Percentiles rank a stretch among this genome's conserved stretches.
These are phyloP conservation scores for Pichia thaimueangensis DNA, from an alignment of 805 yeast species.

Conservation along the genomic window DNA sequence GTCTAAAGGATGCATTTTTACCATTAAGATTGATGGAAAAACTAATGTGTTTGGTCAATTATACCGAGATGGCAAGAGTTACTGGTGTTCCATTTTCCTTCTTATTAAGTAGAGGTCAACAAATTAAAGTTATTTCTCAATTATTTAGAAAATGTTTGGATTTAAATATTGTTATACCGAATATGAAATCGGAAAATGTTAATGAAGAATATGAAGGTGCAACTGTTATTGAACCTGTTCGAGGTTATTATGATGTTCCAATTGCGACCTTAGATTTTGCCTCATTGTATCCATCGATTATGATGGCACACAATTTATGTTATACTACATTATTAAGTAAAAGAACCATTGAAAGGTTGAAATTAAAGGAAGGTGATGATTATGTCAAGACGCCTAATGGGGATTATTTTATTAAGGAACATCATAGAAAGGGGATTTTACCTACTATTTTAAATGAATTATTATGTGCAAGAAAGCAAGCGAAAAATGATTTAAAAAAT, in stretches of 20 bases:
- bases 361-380: slow-evolving; percentile 63
- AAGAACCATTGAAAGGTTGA: slow-evolving; percentile 58
- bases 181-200: slow-evolving; percentile 73
- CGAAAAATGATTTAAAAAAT: slow-evolving; percentile 81
- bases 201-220: slow-evolving; percentile 98
- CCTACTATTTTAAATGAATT: slow-evolving; percentile 91
- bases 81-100: slow-evolving; percentile 97
- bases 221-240: slow-evolving; percentile 91
- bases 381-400: slow-evolving; percentile 87
- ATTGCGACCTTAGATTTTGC: slow-evolving; percentile 98
- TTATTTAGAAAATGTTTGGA: slow-evolving; percentile 86
- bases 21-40: slow-evolving; percentile 86
- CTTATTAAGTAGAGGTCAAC: slow-evolving; percentile 88
- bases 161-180: slow-evolving; percentile 84
- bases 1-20: slow-evolving; percentile 91
- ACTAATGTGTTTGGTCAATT: slow-evolving; percentile 92
- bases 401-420: slow-evolving; percentile 74
- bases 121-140: slow-evolving; percentile 94
- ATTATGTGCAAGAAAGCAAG: slow-evolving; percentile 85
- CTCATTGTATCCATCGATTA: slow-evolving; percentile 93
- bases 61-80: slow-evolving; percentile 99
- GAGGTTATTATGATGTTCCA: slow-evolving; percentile 96
- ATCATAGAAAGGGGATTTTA: slow-evolving; percentile 71
- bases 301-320: slow-evolving; percentile 98
- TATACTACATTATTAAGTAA: slow-evolving; percentile 81